Evolutionary conservation across 371 early-diverging fungal genomes (phyloP).

Genomic region (Cokeromyces recurvatus): DNA sequence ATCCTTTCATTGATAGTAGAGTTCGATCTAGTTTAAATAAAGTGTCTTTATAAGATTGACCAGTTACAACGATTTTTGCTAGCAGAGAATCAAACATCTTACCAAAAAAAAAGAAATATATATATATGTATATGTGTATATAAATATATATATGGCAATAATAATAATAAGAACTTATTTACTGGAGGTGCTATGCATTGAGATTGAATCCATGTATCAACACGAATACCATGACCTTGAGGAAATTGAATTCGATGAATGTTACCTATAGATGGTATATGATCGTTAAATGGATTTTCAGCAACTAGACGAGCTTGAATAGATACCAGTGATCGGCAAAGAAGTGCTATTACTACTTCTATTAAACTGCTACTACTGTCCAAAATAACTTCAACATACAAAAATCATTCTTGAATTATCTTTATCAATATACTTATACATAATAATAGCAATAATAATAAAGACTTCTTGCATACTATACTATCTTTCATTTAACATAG

Average conservation of each 20-base stretch:
- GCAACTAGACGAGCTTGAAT: conserved; percentile 44
- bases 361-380: too few species aligned
- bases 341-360: conserved; percentile 5
- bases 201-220: conserved; percentile 38
- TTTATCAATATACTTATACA: too few species aligned
- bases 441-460: too few species aligned
- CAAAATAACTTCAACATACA: too few species aligned
- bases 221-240: conserved; percentile 32
- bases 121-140: too few species aligned
- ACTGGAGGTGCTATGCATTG: conserved; percentile 32
- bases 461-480: too few species aligned
- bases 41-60: conserved; percentile 27
- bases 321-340: conserved; percentile 18
- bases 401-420: too few species aligned
- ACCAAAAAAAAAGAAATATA: neutral
- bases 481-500: too few species aligned
- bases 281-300: conserved; percentile 33
- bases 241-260: conserved; percentile 24
- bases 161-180: conserved; percentile 1
- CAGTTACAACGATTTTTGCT: conserved; percentile 39
- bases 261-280: conserved; percentile 37
- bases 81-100: conserved; percentile 39
- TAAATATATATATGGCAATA: neutral
- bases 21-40: conserved; percentile 23
- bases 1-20: conserved; percentile 29